Evolutionary conservation across 1,139 yeast species (phyloP).

Genomic region (Torulaspora globosa): DNA sequence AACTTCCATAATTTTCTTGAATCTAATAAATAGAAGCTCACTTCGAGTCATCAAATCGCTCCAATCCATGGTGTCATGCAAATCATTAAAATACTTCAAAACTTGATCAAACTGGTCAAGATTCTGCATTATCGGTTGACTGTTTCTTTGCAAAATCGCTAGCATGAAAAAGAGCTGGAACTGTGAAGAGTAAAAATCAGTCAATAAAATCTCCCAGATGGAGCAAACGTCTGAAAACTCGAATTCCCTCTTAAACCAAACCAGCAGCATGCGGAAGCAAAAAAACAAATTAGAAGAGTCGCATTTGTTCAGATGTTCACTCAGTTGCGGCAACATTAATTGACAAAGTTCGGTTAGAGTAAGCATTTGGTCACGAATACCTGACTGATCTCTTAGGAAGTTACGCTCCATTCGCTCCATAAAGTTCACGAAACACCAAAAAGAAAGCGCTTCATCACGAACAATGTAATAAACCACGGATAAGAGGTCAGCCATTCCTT

Average conservation of each 20-base stretch:
- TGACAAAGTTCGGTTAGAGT: constrained; percentile 79
- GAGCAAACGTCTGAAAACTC: constrained; percentile 71
- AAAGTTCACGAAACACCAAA: constrained; percentile 83
- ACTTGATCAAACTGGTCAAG: constrained; percentile 83
- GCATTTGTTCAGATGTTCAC: constrained; percentile 76
- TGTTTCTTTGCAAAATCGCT: constrained; percentile 82
- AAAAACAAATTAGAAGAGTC: constrained; percentile 88
- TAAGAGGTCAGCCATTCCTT: constrained; percentile 93
- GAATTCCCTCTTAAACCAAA: constrained; percentile 93
- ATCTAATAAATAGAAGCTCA: constrained; percentile 74
- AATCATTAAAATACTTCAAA: constrained; percentile 85
- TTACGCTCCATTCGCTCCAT: constrained; percentile 97
- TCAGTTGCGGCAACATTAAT: constrained; percentile 81
- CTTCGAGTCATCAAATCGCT: constrained; percentile 73
- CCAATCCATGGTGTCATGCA: constrained; percentile 69
- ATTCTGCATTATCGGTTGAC: constrained; percentile 70
- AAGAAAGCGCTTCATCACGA: constrained; percentile 74
- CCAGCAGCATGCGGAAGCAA: constrained; percentile 89
- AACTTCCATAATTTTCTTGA: constrained; percentile 71
- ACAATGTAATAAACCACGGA: constrained; percentile 79
- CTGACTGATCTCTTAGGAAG: constrained; percentile 84
- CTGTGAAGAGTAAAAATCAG: constrained; percentile 80
- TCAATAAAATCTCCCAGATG: constrained; percentile 90
- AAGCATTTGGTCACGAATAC: constrained; percentile 85
- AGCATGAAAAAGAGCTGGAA: constrained; percentile 83